A percentile compares a stretch with the other conserved stretches of the same genome.
These are phyloP conservation scores for Wickerhamomyces canadensis DNA, from an alignment of 805 yeast genomes.

Conservation along the genomic window DNA sequence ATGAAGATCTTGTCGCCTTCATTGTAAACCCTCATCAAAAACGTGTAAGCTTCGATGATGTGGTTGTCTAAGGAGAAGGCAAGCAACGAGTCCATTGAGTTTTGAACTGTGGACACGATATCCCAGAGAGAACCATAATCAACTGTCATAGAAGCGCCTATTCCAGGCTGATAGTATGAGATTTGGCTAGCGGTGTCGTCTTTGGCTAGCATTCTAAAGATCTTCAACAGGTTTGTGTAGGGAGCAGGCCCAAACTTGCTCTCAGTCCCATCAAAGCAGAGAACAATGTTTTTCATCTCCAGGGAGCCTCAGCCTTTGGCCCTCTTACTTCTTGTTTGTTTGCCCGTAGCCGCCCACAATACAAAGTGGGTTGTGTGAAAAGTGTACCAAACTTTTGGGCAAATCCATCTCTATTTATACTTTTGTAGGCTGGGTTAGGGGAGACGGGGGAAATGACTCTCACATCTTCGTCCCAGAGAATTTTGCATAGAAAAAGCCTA, in stretches of 20 bases:
- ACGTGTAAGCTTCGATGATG: conserved; percentile 51
- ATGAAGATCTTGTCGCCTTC: conserved; percentile 47
- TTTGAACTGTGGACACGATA: conserved; percentile 15
- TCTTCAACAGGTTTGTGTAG: conserved; percentile 47
- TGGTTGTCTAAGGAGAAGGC: conserved; percentile 54
- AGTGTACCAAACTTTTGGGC: too few species aligned
- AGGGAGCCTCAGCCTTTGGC: too few species aligned
- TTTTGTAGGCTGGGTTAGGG: too few species aligned
- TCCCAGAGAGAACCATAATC: conserved; percentile 25
- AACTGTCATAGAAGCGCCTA: conserved; percentile 47
- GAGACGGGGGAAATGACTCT: too few species aligned
- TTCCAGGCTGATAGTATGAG: conserved; percentile 66
- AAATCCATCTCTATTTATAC: too few species aligned
- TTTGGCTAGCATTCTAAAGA: conserved; percentile 47
- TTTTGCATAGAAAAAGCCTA: too few species aligned
- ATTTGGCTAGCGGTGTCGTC: conserved; percentile 34
- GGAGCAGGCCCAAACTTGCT: conserved; percentile 53
- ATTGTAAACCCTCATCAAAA: conserved; percentile 42
- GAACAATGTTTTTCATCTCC: conserved; percentile 37
- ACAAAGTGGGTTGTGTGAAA: too few species aligned
- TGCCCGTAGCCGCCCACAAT: too few species aligned
- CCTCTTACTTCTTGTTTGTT: too few species aligned
- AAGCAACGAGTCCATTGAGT: conserved; percentile 37
- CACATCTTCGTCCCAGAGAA: too few species aligned
- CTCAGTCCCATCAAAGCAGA: conserved; percentile 62